phyloP scores from a whole-genome alignment of 768 basidiomycete genomes.

The Xerocomellus amylosporus region DNA sequence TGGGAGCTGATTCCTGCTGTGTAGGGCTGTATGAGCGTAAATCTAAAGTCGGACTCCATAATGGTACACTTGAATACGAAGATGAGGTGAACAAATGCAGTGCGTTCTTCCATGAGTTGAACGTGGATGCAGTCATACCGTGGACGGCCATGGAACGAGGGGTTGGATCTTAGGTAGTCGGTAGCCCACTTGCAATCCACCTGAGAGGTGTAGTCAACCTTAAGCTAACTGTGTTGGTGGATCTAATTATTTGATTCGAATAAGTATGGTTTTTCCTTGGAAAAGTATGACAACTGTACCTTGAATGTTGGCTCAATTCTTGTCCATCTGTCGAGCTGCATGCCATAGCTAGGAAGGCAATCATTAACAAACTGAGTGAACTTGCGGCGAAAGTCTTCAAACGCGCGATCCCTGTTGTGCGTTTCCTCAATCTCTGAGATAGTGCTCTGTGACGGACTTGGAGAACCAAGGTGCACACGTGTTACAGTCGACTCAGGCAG shows the following conservation, averaged over 20 bases:
- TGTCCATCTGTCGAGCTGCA: neutral
- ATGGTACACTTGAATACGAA: constrained; percentile 1
- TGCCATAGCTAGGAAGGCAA: neutral
- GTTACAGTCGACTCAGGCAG: neutral
- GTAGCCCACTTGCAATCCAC: constrained; percentile 24
- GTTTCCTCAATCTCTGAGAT: neutral
- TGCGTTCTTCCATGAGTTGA: neutral
- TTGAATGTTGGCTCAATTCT: neutral
- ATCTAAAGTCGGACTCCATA: neutral
- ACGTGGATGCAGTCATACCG: constrained; percentile 22
- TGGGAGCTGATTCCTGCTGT: neutral
- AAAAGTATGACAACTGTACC: neutral
- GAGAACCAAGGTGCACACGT: neutral
- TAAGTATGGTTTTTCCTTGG: neutral
- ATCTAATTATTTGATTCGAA: neutral
- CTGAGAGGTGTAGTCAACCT: neutral
- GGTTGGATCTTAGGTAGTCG: constrained; percentile 30
- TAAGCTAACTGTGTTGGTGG: neutral
- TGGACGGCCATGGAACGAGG: constrained; percentile 25
- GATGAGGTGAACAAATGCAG: neutral
- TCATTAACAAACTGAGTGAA: neutral
- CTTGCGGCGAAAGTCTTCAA: neutral
- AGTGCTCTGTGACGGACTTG: neutral
- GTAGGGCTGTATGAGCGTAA: constrained; percentile 4
- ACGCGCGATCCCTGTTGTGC: neutral